Percentiles rank a stretch among this genome's conserved stretches.
Evolutionary conservation across 2,329 filamentous ascomycete species (phyloP).

Genomic region (Fusarium proliferatum): DNA sequence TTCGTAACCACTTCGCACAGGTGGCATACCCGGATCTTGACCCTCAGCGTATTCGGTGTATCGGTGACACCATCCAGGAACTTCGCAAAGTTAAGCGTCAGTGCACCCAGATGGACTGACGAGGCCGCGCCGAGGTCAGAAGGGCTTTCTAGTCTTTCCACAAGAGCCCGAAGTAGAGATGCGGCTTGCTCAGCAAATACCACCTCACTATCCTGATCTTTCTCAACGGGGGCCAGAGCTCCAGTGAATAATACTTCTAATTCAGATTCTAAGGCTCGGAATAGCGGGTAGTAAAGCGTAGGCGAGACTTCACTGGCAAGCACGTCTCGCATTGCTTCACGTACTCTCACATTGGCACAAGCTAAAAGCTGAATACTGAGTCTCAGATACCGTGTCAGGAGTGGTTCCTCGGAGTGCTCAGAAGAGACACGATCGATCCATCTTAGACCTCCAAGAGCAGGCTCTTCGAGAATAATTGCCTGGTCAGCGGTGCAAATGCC

Average conservation of each 20-base stretch:
- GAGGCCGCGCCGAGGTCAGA: conserved; percentile 71
- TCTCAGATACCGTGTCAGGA: conserved; percentile 69
- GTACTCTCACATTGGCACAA: conserved; percentile 71
- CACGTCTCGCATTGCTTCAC: conserved; percentile 74
- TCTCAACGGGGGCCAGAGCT: conserved; percentile 61
- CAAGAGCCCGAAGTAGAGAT: conserved; percentile 70
- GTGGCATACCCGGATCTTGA: conserved; percentile 77
- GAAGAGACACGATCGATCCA: conserved; percentile 73
- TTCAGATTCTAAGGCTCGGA: conserved; percentile 73
- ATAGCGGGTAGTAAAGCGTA: conserved; percentile 70
- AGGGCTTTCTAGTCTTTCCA: conserved; percentile 72
- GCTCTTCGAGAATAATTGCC: conserved; percentile 66
- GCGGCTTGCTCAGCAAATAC: conserved; percentile 76
- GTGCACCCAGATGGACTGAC: conserved; percentile 70
- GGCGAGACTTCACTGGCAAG: conserved; percentile 73
- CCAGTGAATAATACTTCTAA: conserved; percentile 72
- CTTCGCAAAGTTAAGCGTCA: conserved; percentile 74
- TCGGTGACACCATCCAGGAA: conserved; percentile 71
- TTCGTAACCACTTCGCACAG: conserved; percentile 73
- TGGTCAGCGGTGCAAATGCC: conserved; percentile 73
- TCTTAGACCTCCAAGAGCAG: conserved; percentile 64
- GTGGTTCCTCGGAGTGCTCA: conserved; percentile 69
- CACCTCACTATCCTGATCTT: conserved; percentile 69
- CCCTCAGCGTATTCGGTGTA: conserved; percentile 65
- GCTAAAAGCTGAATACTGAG: conserved; percentile 74